A percentile compares a stretch with the other conserved stretches of the same genome.
Evolutionary conservation across 352 stramenopile species (phyloP).

Genomic region (Blastocystis hominis): DNA sequence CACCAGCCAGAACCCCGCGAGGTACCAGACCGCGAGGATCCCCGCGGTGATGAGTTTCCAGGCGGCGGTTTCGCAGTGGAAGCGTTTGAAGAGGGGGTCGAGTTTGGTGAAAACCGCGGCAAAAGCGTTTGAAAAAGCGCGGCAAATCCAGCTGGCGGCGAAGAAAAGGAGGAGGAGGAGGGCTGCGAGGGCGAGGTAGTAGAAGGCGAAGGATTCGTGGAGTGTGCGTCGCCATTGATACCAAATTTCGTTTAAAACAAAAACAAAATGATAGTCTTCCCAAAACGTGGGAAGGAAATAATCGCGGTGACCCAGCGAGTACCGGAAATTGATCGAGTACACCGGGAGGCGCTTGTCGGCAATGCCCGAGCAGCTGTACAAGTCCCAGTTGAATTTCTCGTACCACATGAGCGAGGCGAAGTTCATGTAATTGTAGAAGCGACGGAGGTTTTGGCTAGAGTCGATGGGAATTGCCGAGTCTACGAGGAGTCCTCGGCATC

Average conservation of each 20-base stretch:
- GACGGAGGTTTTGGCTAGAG: neutral
- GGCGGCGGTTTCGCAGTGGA: neutral
- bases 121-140: neutral
- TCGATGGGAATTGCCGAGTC: neutral
- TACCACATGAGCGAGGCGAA: constrained; percentile 46
- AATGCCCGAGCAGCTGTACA: constrained; percentile 29
- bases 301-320: constrained; percentile 7
- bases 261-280: constrained; percentile 37
- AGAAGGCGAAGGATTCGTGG: constrained; percentile 17
- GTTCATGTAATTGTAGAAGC: constrained; percentile 46
- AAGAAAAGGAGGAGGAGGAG: neutral
- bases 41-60: neutral
- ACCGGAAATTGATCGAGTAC: constrained; percentile 42
- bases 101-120: neutral
- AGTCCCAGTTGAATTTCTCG: constrained; percentile 54
- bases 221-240: neutral
- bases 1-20: neutral
- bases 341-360: neutral
- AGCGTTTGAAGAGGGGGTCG: neutral
- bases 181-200: neutral
- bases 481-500: neutral
- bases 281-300: constrained; percentile 52
- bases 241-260: neutral
- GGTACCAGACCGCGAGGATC: neutral
- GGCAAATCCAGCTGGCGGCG: neutral